Conservation (phyloP, 805 yeast genomes). For the Wickerhamomyces mucosus region DNA sequence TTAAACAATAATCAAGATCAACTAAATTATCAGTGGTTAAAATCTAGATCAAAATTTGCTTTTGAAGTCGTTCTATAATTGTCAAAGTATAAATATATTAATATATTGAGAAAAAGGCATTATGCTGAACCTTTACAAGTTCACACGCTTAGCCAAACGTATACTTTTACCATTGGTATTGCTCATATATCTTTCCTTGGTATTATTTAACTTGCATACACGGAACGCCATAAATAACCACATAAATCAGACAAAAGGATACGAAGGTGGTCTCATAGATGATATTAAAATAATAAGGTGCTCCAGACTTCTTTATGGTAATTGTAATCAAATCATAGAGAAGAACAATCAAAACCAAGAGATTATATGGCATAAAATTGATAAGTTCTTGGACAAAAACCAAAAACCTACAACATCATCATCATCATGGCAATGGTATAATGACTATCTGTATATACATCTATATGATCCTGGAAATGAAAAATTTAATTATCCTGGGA, state of each 20-base stretch:
- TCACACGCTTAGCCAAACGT: constrained; percentile 7
- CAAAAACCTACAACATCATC: constrained; percentile 7
- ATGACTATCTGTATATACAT: constrained; percentile 22
- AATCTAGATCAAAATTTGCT: too few species aligned
- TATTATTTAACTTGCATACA: constrained; percentile 14
- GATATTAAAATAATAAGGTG: constrained; percentile 22
- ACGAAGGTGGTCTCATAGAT: constrained; percentile 22
- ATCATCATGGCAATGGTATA: constrained; percentile 13
- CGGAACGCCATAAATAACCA: constrained; percentile 13
- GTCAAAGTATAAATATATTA: too few species aligned
- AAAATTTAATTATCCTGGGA: constrained; percentile 5
- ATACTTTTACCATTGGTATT: constrained; percentile 10
- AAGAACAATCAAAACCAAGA: constrained; percentile 3
- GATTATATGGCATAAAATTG: constrained; percentile 18
- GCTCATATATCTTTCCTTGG: constrained; percentile 6
- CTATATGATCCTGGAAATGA: constrained; percentile 2
- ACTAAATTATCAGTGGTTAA: too few species aligned
- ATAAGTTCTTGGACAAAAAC: constrained; percentile 17
- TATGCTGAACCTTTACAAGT: not conserved
- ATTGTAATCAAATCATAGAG: constrained; percentile 19
- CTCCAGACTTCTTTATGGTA: constrained; percentile 18
- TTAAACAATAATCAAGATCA: too few species aligned
- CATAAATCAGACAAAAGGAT: constrained; percentile 11
- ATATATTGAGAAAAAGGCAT: too few species aligned
- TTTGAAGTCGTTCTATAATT: too few species aligned